Percentiles rank a stretch among this genome's conserved stretches.
Evolutionary conservation across 768 basidiomycete species (phyloP).

Genomic region (Ramaria sp.): DNA sequence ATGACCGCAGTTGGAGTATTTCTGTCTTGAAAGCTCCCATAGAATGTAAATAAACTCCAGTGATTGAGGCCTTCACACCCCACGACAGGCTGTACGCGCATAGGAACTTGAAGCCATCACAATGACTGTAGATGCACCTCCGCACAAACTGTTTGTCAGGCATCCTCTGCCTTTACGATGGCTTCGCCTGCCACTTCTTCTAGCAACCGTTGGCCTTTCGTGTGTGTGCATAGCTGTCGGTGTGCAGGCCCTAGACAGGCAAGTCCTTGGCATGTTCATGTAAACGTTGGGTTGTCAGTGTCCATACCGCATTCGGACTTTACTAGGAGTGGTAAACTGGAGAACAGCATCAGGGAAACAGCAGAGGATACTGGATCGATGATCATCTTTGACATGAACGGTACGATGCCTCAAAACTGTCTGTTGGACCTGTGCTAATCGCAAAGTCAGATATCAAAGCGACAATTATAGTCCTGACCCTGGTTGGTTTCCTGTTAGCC

Average conservation of each 20-base stretch:
- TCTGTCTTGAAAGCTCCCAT: too few species aligned
- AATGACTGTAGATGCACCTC: too few species aligned
- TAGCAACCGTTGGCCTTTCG: conserved; percentile 9
- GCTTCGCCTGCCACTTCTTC: conserved; percentile 9
- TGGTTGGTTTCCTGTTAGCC: not conserved
- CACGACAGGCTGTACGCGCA: too few species aligned
- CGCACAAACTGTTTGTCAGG: too few species aligned
- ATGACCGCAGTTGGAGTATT: too few species aligned
- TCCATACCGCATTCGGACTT: not conserved
- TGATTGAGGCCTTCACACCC: too few species aligned
- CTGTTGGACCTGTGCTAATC: not conserved
- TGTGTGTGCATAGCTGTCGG: conserved; percentile 12
- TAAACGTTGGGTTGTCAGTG: too few species aligned
- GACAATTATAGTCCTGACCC: conserved; percentile 1
- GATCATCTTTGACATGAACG: conserved; percentile 11
- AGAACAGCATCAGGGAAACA: not conserved
- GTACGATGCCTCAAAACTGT: not conserved
- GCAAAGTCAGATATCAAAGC: conserved; percentile 7
- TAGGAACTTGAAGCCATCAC: too few species aligned
- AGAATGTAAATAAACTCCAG: too few species aligned
- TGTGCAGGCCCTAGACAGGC: conserved; percentile 9
- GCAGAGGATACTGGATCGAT: not conserved
- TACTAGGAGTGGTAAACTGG: conserved; percentile 1
- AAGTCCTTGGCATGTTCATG: too few species aligned
- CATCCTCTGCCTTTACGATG: conserved; percentile 6